Evolutionary conservation across 176 grass and related monocot species (phyloP).

Genomic region (Aegilops sharonensis): DNA sequence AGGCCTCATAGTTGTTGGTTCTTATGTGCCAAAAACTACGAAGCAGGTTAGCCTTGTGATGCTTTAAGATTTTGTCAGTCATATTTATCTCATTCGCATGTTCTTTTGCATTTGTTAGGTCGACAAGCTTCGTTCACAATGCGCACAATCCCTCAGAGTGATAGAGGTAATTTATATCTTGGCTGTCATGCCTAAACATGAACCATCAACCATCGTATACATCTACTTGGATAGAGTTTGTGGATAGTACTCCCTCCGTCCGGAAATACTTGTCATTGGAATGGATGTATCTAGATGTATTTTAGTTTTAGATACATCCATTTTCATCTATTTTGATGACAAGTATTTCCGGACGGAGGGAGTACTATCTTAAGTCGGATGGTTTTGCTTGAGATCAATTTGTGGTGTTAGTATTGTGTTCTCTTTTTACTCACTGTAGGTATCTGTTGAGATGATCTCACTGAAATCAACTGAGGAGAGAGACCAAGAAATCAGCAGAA

Average conservation of each 20-base stretch:
- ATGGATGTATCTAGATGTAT: no score
- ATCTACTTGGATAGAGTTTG: constrained; percentile 14
- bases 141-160: constrained; percentile 52
- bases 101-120: constrained; percentile 58
- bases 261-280: no score
- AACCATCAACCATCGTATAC: background rate
- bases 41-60: constrained; percentile 62
- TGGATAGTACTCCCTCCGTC: no score
- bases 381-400: constrained; percentile 25
- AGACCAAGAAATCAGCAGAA: constrained; percentile 75
- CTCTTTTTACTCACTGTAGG: constrained; percentile 47
- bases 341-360: no score
- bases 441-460: constrained; percentile 83
- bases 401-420: constrained; percentile 17
- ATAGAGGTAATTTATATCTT: constrained; percentile 71
- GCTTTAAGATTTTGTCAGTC: background rate
- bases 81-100: constrained; percentile 25
- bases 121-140: constrained; percentile 65
- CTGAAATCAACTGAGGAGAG: constrained; percentile 71
- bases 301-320: no score
- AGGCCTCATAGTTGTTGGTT: constrained; percentile 96
- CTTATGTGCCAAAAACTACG: constrained; percentile 98
- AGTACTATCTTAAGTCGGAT: background rate
- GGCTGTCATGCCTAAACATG: constrained; percentile 18
- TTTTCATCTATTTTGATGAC: no score